Conservation (phyloP, 2,329 filamentous ascomycete genomes). For the Cyphellophora europaea region DNA sequence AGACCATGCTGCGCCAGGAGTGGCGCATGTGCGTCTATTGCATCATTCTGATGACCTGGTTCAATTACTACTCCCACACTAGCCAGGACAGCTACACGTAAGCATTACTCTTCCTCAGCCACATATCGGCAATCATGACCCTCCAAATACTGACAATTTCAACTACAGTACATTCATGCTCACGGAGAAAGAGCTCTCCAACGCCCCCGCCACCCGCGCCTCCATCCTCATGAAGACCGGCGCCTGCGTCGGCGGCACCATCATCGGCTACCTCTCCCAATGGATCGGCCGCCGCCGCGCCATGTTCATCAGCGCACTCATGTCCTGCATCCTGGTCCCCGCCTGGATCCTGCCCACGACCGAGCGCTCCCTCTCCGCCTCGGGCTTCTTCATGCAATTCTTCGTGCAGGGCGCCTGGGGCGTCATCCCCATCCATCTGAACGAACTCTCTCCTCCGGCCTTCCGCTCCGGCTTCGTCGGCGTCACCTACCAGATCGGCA, state of each 20-base stretch:
- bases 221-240: constrained; percentile 76
- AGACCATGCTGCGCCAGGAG: constrained; percentile 56
- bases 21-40: constrained; percentile 74
- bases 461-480: constrained; percentile 69
- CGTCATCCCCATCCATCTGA: constrained; percentile 63
- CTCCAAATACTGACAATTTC: too few species aligned
- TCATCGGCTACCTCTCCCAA: constrained; percentile 66
- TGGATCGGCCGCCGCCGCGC: constrained; percentile 58
- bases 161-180: constrained; percentile 76
- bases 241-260: constrained; percentile 63
- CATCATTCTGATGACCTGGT: constrained; percentile 68
- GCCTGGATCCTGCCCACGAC: constrained; percentile 57
- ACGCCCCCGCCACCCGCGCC: constrained; percentile 57
- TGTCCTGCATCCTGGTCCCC: constrained; percentile 59
- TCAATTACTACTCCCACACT: constrained; percentile 68
- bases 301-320: constrained; percentile 51
- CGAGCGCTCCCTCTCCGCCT: constrained; percentile 21
- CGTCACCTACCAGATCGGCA: constrained; percentile 67
- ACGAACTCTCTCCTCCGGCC: constrained; percentile 63
- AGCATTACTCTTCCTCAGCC: too few species aligned
- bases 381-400: constrained; percentile 46
- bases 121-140: too few species aligned
- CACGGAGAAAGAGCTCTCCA: constrained; percentile 58
- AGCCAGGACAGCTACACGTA: too few species aligned
- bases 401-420: constrained; percentile 63